A percentile compares a stretch with the other conserved stretches of the same genome.
Evolutionary conservation across 192 early-diverging fungal genomes (phyloP).

Genomic region (Coemansia sp.): DNA sequence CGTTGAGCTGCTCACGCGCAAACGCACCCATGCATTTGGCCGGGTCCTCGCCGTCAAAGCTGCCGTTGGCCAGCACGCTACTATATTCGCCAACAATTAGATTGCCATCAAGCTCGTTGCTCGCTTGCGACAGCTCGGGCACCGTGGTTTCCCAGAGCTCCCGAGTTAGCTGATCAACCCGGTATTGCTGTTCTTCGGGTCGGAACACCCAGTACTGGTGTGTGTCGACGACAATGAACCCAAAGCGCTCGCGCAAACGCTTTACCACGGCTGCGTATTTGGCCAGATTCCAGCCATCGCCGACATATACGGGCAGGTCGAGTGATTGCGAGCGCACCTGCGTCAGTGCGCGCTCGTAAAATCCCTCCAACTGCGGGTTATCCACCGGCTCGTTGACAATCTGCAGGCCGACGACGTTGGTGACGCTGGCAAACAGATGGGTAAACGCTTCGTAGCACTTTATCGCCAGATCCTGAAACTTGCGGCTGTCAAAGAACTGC

Average conservation of each 20-base stretch:
- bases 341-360: conserved; percentile 3
- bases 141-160: conserved; percentile 1
- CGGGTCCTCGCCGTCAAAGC: conserved; percentile 11
- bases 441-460: background rate
- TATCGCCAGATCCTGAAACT: conserved; percentile 7
- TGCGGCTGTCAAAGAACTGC: background rate
- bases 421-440: conserved; percentile 1
- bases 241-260: background rate
- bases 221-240: conserved; percentile 6
- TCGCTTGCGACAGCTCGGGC: conserved; percentile 3
- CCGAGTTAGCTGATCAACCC: background rate
- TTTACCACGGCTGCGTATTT: conserved; percentile 1
- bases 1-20: background rate
- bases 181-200: conserved; percentile 2
- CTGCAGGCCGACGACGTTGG: conserved; percentile 8
- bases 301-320: conserved; percentile 4
- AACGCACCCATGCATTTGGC: conserved; percentile 4
- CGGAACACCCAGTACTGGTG: conserved; percentile 14
- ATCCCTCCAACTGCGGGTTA: background rate
- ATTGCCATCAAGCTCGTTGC: conserved; percentile 2
- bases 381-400: conserved; percentile 14
- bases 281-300: conserved; percentile 6
- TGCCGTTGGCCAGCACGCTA: conserved; percentile 6
- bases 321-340: background rate
- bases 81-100: conserved; percentile 14